Base-by-base conservation (phyloP, 2,329 filamentous ascomycete genomes). In the Aspergillus thermomutatus region DNA sequence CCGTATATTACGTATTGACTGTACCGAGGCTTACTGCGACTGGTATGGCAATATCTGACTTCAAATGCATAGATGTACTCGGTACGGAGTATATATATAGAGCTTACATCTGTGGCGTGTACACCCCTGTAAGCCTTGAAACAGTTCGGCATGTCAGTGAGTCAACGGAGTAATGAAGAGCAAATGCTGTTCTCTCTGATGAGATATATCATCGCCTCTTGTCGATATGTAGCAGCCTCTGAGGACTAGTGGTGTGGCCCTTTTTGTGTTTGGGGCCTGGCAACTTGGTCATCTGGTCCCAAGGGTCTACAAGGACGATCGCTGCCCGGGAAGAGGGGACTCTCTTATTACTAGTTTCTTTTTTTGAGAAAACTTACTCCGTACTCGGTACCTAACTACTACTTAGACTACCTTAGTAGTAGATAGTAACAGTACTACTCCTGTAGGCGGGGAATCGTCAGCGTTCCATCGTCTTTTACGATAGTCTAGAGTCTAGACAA, bases 401-500 rank as follows among this genome's bases (percentile, higher is more conserved):
- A n/a, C n/a, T n/a, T 31, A 10, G 14, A 31, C 28, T 11, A 31
- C 28, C 28, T 31, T 31, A 11, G 28, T 37, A 7, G 31, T 37
- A 14, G 31, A 37, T 17, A 37, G 14, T 37, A 37, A 14, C 14
- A 14, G 14, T 17, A 7, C 31, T 11, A 31, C 28, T 31, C 28
- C 14, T 34, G 31, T 7, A 6, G 31, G 31, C 31, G 31, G 31
- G 41, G 17, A 43, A 46, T 52, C 50, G 31, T 52, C 31, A 37
- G 31, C 31, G 31, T 37, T 17, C 31, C 31, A 37, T 37, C 31
- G 50, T 31, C 50, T 49, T 49, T 25, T 46, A n/a, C n/a, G n/a
- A n/a, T n/a, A n/a, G n/a, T 55, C 31, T 49, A 57, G 48, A 58
- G 60, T 58, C 62, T 51, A 58, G 53, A 62, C 43, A 46, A 34